These are phyloP conservation scores for Polygonum maritimum DNA, from an alignment of 148 eudicot species.

Conservation along the genomic window DNA sequence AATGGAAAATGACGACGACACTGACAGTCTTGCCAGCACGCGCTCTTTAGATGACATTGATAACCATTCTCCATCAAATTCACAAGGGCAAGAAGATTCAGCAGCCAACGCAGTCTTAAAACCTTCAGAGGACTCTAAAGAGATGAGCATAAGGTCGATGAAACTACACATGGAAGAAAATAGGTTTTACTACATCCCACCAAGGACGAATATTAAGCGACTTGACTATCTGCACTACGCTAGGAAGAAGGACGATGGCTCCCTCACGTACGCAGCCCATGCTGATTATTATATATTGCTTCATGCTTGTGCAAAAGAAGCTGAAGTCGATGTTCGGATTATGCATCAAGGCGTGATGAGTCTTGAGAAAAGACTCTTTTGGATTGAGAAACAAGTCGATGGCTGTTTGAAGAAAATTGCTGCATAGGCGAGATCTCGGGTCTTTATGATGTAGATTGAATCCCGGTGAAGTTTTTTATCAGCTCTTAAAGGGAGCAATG, in stretches of 20 bases:
- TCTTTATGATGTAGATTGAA: too few species aligned
- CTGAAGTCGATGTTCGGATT: conserved; percentile 52
- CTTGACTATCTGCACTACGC: conserved; percentile 43
- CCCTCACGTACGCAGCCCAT: conserved; percentile 50
- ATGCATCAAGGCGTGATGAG: conserved; percentile 61
- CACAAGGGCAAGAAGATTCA: conserved; percentile 8
- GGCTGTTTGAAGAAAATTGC: conserved; percentile 17
- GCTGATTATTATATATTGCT: conserved; percentile 82
- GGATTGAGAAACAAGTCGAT: conserved; percentile 63
- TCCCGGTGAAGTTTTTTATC: too few species aligned
- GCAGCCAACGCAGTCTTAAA: neutral
- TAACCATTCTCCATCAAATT: neutral
- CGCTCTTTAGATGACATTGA: neutral
- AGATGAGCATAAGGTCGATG: conserved; percentile 33
- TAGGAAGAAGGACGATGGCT: conserved; percentile 51
- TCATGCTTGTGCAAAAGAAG: conserved; percentile 66
- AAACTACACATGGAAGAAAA: conserved; percentile 74
- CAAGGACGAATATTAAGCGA: conserved; percentile 50
- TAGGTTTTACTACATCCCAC: conserved; percentile 64
- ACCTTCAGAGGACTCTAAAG: conserved; percentile 15
- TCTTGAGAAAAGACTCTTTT: conserved; percentile 57
- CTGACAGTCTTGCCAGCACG: neutral
- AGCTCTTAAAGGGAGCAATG: too few species aligned
- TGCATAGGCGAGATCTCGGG: too few species aligned
- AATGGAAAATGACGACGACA: conserved; percentile 6